These are phyloP conservation scores for Rostrohypoxylon terebratum DNA, from an alignment of 495 filamentous ascomycete genomes.

Conservation along the genomic window DNA sequence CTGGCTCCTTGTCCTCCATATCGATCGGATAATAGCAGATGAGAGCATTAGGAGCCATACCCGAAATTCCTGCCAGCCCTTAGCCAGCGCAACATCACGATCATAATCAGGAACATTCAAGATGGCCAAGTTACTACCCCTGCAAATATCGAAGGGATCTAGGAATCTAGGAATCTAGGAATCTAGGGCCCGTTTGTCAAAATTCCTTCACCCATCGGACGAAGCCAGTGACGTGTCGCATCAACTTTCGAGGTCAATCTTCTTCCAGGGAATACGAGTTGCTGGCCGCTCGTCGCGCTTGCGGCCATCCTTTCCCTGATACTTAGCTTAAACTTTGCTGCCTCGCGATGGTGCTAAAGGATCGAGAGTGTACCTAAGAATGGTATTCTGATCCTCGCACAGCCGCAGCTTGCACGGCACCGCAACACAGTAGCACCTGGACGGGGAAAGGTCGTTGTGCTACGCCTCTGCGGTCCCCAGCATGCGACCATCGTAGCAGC, in stretches of 20 bases:
- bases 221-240: neutral
- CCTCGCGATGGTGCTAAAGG: slow-evolving; percentile 14
- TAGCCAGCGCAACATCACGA: neutral
- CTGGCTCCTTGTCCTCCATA: neutral
- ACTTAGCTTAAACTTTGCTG: slow-evolving; percentile 28
- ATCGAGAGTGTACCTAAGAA: neutral
- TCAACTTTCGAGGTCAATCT: slow-evolving; percentile 14
- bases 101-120: neutral
- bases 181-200: neutral
- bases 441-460: neutral
- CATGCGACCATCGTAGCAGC: neutral
- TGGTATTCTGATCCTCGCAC: slow-evolving; percentile 19
- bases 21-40: slow-evolving; percentile 7
- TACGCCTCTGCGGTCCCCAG: slow-evolving; percentile 15
- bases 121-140: neutral
- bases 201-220: slow-evolving; percentile 8
- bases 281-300: slow-evolving; percentile 12
- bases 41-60: slow-evolving; percentile 1
- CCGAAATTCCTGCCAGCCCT: neutral
- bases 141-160: neutral
- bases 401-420: slow-evolving; percentile 15
- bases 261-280: slow-evolving; percentile 18
- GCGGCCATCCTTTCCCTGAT: slow-evolving; percentile 20
- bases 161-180: neutral
- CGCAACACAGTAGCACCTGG: neutral